Percentiles rank a stretch among this genome's conserved stretches.
Evolutionary conservation across 768 basidiomycete genomes (phyloP).

Genomic region (Lentinula sp.): DNA sequence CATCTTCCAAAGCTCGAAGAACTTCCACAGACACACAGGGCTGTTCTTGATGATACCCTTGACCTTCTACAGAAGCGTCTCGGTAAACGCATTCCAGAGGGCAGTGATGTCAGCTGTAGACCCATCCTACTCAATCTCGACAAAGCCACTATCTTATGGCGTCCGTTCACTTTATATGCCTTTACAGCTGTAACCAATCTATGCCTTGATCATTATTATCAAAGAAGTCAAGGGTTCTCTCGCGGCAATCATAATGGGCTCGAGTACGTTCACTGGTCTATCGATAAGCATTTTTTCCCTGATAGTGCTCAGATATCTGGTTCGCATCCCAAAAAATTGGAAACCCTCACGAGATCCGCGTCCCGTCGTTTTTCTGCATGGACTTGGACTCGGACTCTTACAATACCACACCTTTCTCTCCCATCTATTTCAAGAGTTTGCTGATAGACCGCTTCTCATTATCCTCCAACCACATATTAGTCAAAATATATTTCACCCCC

Average conservation of each 20-base stretch:
- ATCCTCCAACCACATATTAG: conserved; percentile 80
- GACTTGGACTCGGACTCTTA: conserved; percentile 77
- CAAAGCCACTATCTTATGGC: conserved; percentile 57
- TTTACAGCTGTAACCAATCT: conserved; percentile 44
- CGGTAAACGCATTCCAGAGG: conserved; percentile 58
- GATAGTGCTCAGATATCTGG: conserved; percentile 49
- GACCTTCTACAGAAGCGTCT: conserved; percentile 64
- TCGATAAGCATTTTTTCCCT: neutral
- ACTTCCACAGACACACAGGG: conserved; percentile 38
- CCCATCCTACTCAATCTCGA: conserved; percentile 77
- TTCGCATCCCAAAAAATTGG: conserved; percentile 69
- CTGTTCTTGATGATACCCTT: conserved; percentile 53
- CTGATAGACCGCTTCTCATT: conserved; percentile 71
- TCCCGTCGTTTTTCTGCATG: conserved; percentile 83
- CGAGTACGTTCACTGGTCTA: conserved; percentile 43
- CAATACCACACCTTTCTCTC: conserved; percentile 63
- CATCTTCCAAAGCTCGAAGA: conserved; percentile 46
- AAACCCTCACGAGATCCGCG: conserved; percentile 45
- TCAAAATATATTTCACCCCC: conserved; percentile 75
- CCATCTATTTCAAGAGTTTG: conserved; percentile 47
- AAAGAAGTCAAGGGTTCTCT: conserved; percentile 32
- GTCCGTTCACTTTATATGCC: conserved; percentile 66
- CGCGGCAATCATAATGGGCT: conserved; percentile 52
- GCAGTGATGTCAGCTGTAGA: conserved; percentile 38
- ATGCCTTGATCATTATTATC: conserved; percentile 37